These are phyloP conservation scores for Entelexis paramagnoliae DNA, from an alignment of 1,139 yeast genomes.

Conservation along the genomic window DNA sequence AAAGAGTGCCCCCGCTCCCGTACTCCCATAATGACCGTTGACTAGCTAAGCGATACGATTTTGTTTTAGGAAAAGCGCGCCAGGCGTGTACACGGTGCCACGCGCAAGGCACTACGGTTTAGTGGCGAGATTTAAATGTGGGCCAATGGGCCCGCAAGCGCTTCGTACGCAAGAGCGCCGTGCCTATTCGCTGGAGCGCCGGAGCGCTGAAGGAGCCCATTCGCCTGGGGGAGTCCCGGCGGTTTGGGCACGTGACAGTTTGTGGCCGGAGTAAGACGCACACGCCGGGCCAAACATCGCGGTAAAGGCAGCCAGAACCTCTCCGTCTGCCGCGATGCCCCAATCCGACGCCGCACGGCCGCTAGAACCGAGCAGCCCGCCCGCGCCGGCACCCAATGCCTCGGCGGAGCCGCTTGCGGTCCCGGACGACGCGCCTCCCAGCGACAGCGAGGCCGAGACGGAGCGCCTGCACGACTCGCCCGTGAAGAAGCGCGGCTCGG, in stretches of 20 bases:
- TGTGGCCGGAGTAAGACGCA: conserved; percentile 4
- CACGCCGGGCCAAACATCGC: neutral
- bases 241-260: neutral
- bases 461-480: conserved; percentile 49
- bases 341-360: conserved; percentile 4
- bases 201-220: no score
- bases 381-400: neutral
- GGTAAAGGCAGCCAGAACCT: neutral
- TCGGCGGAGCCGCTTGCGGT: neutral
- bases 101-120: no score
- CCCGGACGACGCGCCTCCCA: conserved; percentile 1
- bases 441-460: conserved; percentile 64
- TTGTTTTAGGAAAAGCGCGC: no score
- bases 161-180: no score
- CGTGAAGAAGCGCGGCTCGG: conserved; percentile 13
- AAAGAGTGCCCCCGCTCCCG: no score
- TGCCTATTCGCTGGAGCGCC: no score
- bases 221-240: neutral
- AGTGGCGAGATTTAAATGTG: no score
- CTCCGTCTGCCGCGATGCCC: conserved; percentile 1
- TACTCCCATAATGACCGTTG: no score
- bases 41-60: no score
- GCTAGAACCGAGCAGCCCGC: conserved; percentile 5
- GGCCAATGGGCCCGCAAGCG: no score
- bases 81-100: no score